A percentile compares a stretch with the other conserved stretches of the same genome.
Evolutionary conservation across 1,139 yeast genomes (phyloP).

Genomic region (Hansenula lynferdii): DNA sequence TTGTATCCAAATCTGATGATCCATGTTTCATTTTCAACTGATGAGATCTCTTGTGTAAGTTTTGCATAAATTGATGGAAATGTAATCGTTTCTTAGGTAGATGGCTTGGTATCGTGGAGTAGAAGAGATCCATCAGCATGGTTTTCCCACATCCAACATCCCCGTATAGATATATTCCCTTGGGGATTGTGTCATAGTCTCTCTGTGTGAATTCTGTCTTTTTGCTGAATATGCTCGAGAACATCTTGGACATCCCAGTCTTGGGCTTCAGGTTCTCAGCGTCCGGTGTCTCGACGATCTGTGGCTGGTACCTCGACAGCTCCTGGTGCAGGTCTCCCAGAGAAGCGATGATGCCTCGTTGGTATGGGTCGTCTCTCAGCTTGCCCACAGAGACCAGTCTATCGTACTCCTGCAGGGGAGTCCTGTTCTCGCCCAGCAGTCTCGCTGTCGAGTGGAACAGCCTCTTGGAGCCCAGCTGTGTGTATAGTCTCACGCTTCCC

Average conservation of each 20-base stretch:
- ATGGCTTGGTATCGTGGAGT: slow-evolving; percentile 72
- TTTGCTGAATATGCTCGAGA: slow-evolving; percentile 23
- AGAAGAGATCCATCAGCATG: slow-evolving; percentile 95
- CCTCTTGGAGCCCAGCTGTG: not conserved
- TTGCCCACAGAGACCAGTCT: slow-evolving; percentile 45
- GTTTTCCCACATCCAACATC: slow-evolving; percentile 99
- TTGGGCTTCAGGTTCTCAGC: slow-evolving; percentile 43
- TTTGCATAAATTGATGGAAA: slow-evolving; percentile 97
- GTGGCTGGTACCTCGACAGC: slow-evolving; percentile 49
- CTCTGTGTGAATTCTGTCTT: slow-evolving; percentile 5
- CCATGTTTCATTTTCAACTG: slow-evolving; percentile 61
- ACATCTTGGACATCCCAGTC: slow-evolving; percentile 36
- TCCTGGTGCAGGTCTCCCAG: slow-evolving; percentile 48
- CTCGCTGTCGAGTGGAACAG: not conserved
- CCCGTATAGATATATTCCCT: slow-evolving; percentile 89
- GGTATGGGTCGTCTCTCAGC: slow-evolving; percentile 63
- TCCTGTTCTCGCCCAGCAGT: slow-evolving; percentile 3
- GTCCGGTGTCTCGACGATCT: slow-evolving; percentile 45
- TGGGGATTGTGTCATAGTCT: slow-evolving; percentile 39
- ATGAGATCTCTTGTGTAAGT: slow-evolving; percentile 82
- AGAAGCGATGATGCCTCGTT: slow-evolving; percentile 51
- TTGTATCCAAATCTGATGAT: slow-evolving; percentile 67
- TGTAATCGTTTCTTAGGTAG: slow-evolving; percentile 78
- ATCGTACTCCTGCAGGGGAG: slow-evolving; percentile 62
- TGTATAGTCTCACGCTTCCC: not conserved